Percentiles rank a stretch among this genome's conserved stretches.
Conservation (phyloP, 331 rosid species). For the Rosa hybrid region DNA sequence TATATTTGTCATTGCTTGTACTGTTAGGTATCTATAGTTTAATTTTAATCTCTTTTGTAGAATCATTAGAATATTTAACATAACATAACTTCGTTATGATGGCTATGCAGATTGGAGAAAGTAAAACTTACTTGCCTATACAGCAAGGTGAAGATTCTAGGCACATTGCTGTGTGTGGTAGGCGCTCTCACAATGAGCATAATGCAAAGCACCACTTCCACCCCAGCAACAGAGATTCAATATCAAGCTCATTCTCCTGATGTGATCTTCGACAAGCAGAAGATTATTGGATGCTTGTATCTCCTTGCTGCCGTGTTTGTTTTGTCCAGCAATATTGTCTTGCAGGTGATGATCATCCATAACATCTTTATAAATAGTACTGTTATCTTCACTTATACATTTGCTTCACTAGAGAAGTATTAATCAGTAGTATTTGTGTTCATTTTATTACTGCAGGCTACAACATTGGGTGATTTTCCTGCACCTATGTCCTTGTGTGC, state of each 20-base stretch:
- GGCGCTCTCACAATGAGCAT: slow-evolving; percentile 81
- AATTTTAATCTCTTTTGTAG: neutral
- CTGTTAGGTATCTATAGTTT: slow-evolving; percentile 46
- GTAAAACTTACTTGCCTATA: slow-evolving; percentile 50
- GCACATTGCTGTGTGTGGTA: slow-evolving; percentile 69
- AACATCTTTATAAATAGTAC: neutral
- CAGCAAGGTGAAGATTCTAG: slow-evolving; percentile 75
- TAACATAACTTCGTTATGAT: neutral
- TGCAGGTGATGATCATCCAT: slow-evolving; percentile 53
- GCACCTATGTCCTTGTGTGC: slow-evolving; percentile 78
- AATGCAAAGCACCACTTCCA: slow-evolving; percentile 56
- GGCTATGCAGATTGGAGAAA: slow-evolving; percentile 69
- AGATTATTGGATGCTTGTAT: slow-evolving; percentile 66
- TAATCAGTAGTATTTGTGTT: neutral
- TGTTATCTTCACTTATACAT: neutral
- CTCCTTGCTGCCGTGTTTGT: slow-evolving; percentile 55
- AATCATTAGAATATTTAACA: neutral
- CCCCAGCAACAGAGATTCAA: slow-evolving; percentile 6
- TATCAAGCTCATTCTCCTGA: slow-evolving; percentile 20
- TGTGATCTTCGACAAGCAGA: slow-evolving; percentile 43
- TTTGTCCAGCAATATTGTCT: slow-evolving; percentile 56
- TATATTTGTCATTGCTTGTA: slow-evolving; percentile 81
- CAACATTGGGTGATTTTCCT: slow-evolving; percentile 65
- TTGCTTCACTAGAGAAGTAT: neutral
- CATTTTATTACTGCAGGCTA: slow-evolving; percentile 44